Percentiles rank a stretch among this genome's conserved stretches.
These are phyloP conservation scores for Adansonia digitata DNA, from an alignment of 345 rosid genomes.

Conservation along the genomic window DNA sequence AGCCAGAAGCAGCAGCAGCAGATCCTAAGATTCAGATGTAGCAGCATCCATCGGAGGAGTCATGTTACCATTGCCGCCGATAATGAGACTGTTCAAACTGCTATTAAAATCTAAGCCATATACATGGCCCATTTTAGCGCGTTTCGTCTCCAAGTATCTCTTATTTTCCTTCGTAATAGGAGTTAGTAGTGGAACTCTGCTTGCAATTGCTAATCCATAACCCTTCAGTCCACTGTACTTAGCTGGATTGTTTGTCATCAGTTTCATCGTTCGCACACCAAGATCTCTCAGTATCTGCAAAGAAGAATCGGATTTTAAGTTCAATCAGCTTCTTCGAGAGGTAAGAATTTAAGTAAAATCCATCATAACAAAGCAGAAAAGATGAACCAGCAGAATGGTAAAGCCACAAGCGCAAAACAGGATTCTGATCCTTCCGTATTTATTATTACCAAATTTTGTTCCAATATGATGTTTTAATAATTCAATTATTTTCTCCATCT, in stretches of 20 bases:
- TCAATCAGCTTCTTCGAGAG: neutral
- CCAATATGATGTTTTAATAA: neutral
- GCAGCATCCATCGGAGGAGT: conserved; percentile 17
- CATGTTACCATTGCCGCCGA: conserved; percentile 12
- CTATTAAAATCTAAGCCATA: conserved; percentile 45
- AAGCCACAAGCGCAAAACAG: neutral
- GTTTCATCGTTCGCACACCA: conserved; percentile 79
- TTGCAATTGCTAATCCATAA: conserved; percentile 60
- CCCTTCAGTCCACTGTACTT: conserved; percentile 79
- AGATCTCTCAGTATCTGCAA: conserved; percentile 66
- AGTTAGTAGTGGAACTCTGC: conserved; percentile 67
- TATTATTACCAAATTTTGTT: neutral
- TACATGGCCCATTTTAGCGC: conserved; percentile 71
- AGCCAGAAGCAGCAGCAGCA: neutral
- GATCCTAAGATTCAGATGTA: conserved; percentile 15
- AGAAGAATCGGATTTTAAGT: neutral
- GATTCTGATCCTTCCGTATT: neutral
- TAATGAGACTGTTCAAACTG: conserved; percentile 18
- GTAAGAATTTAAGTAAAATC: neutral
- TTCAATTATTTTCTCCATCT: neutral
- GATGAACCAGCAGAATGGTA: neutral
- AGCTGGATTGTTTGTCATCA: conserved; percentile 90
- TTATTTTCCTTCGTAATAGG: conserved; percentile 64
- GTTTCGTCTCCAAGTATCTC: conserved; percentile 72
- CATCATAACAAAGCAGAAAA: neutral